These are phyloP conservation scores for Coemansia sp. DNA, from an alignment of 192 early-diverging fungal species.

Conservation along the genomic window DNA sequence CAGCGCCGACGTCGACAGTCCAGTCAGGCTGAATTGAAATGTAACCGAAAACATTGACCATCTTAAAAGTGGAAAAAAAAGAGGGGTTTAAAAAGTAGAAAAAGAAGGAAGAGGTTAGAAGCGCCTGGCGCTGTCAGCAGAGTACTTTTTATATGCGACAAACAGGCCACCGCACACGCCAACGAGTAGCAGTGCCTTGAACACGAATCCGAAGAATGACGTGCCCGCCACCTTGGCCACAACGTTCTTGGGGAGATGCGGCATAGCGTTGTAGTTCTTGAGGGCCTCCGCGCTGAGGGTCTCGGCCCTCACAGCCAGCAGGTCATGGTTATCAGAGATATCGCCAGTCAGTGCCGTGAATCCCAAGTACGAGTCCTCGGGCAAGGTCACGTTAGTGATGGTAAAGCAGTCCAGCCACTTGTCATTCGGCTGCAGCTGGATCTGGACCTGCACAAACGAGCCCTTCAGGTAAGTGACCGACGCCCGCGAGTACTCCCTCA, in stretches of 20 bases:
- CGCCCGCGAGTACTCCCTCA: constrained; percentile 59
- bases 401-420: constrained; percentile 86
- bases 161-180: constrained; percentile 44
- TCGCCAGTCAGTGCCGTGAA: constrained; percentile 93
- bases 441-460: constrained; percentile 50
- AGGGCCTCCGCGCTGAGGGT: constrained; percentile 45
- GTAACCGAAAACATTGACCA: constrained; percentile 35
- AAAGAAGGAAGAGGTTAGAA: constrained; percentile 32
- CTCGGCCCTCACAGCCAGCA: constrained; percentile 40
- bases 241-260: constrained; percentile 8
- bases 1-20: constrained; percentile 40
- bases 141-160: constrained; percentile 50
- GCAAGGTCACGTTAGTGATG: constrained; percentile 72
- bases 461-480: constrained; percentile 75
- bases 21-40: constrained; percentile 54
- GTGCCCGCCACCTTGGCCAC: not conserved
- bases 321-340: constrained; percentile 67
- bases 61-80: constrained; percentile 7
- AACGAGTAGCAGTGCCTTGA: constrained; percentile 43
- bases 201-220: constrained; percentile 28
- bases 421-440: constrained; percentile 59
- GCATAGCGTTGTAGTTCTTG: constrained; percentile 41
- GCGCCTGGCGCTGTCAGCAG: constrained; percentile 43
- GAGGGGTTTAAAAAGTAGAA: not conserved
- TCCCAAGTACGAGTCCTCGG: constrained; percentile 76